Conservation (phyloP, 169 alveolate species). For the Perkinsus chesapeaki region DNA sequence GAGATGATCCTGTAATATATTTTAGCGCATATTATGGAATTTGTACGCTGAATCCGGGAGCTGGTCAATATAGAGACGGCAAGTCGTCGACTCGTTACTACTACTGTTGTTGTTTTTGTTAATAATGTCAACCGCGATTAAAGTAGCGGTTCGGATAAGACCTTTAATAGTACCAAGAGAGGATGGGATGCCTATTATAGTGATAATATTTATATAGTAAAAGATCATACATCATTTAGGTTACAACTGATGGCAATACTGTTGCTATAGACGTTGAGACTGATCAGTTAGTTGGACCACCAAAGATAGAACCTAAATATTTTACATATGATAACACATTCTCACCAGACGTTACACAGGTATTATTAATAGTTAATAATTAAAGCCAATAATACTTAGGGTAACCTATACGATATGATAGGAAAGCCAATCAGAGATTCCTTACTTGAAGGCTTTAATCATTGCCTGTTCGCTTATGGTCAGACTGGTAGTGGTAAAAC, state of each 20-base stretch:
- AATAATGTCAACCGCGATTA: not conserved
- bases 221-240: not conserved
- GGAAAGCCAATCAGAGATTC: slow-evolving; percentile 48
- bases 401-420: not conserved
- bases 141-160: not conserved
- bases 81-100: too few species aligned
- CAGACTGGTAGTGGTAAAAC: slow-evolving; percentile 89
- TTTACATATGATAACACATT: not conserved
- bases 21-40: too few species aligned
- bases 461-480: slow-evolving; percentile 82
- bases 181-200: not conserved
- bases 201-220: not conserved
- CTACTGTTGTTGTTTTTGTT: too few species aligned
- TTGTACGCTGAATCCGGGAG: too few species aligned
- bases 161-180: not conserved
- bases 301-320: not conserved
- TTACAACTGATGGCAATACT: not conserved
- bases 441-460: slow-evolving; percentile 68
- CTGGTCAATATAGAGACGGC: too few species aligned
- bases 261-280: not conserved
- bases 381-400: not conserved
- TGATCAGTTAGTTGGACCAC: not conserved
- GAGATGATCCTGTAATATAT: too few species aligned
- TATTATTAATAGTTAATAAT: not conserved
- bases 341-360: not conserved